Conservation (phyloP, 805 yeast genomes). For the Ogataea angusta region DNA sequence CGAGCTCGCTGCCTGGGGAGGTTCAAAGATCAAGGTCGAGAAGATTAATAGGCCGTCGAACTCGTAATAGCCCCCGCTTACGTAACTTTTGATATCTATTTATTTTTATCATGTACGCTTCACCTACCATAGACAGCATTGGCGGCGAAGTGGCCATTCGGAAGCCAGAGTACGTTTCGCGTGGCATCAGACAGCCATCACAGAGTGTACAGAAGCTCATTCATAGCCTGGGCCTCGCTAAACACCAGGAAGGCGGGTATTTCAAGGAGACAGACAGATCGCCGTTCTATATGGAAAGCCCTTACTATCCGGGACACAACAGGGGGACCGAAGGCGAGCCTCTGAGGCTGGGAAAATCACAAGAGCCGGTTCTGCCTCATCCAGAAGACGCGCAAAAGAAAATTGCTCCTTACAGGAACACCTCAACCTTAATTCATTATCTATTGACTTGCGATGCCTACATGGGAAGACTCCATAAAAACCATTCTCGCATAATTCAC, state of each 20-base stretch:
- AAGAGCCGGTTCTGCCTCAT: constrained; percentile 14
- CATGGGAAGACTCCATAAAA: constrained; percentile 48
- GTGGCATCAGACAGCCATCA: constrained; percentile 18
- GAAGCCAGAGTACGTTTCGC: constrained; percentile 23
- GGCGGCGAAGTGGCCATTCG: constrained; percentile 10
- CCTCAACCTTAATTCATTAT: constrained; percentile 52
- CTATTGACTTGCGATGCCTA: constrained; percentile 49
- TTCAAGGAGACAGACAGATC: constrained; percentile 56
- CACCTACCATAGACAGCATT: constrained; percentile 27
- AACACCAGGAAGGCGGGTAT: constrained; percentile 57
- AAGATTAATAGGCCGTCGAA: constrained; percentile 59
- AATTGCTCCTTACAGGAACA: constrained; percentile 35
- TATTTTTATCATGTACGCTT: constrained; percentile 7
- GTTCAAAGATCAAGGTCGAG: constrained; percentile 44
- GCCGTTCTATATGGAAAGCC: constrained; percentile 39
- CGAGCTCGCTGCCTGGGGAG: constrained; percentile 61
- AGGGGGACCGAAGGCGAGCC: constrained; percentile 15
- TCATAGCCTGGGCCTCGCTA: constrained; percentile 33
- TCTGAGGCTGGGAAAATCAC: constrained; percentile 13
- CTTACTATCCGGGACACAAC: constrained; percentile 34
- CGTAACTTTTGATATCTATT: not conserved
- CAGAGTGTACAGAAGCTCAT: constrained; percentile 32
- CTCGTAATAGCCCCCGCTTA: constrained; percentile 18
- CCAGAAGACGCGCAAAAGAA: constrained; percentile 17
- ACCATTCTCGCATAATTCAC: constrained; percentile 52